phyloP scores from a whole-genome alignment of 2,329 filamentous ascomycete genomes.

The Beauveria brongniartii region DNA sequence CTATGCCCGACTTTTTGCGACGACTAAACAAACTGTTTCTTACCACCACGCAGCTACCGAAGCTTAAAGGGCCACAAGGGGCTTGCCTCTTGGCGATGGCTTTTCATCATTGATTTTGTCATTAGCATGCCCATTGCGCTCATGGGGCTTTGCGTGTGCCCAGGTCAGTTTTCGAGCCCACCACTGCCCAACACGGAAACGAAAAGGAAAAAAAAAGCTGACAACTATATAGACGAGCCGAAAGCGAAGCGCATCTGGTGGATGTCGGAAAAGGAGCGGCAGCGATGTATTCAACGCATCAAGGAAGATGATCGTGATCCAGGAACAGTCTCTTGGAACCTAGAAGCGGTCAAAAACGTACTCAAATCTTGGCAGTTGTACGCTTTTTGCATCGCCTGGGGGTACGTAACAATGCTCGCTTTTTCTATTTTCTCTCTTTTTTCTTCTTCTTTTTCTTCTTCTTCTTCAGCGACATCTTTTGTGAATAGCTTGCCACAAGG shows the following conservation, averaged over 20 bases:
- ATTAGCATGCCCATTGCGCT: constrained; percentile 27
- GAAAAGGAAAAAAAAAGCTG: background rate
- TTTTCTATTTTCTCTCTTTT: no score
- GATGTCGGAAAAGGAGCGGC: constrained; percentile 9
- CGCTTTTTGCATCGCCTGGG: background rate
- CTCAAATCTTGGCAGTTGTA: background rate
- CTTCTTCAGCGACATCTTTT: no score
- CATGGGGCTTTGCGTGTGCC: constrained; percentile 2
- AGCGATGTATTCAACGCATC: constrained; percentile 4
- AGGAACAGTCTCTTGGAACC: background rate
- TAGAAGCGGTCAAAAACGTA: background rate
- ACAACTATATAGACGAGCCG: constrained; percentile 4
- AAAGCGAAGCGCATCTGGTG: constrained; percentile 6
- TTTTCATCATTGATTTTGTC: constrained; percentile 31
- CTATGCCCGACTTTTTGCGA: no score
- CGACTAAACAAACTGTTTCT: background rate
- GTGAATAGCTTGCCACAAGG: no score
- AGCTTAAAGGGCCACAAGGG: constrained; percentile 27
- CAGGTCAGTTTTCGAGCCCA: background rate
- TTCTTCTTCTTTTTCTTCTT: no score
- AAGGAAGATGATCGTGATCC: constrained; percentile 3
- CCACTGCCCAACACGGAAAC: background rate
- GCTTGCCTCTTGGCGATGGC: constrained; percentile 27
- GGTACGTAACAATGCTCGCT: background rate
- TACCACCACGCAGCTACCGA: constrained; percentile 6